These are phyloP conservation scores for Neurospora discreta DNA, from an alignment of 495 filamentous ascomycete genomes.

Conservation along the genomic window DNA sequence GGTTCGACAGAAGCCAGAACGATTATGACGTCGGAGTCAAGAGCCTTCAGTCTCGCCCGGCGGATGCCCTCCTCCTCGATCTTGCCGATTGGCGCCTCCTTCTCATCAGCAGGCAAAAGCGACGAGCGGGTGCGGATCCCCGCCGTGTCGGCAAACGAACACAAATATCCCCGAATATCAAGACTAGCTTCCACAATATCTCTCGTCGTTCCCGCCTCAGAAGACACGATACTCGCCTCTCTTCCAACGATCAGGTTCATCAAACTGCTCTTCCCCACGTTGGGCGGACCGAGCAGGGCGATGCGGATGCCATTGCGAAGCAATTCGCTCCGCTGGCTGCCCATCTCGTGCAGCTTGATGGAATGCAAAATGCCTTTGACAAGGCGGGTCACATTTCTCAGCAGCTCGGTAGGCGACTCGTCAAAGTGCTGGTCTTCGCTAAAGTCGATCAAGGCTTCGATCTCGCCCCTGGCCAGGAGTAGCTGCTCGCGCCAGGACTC, in stretches of 20 bases:
- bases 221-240: constrained; percentile 88
- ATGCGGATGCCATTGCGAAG: constrained; percentile 77
- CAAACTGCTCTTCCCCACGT: constrained; percentile 89
- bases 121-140: constrained; percentile 48
- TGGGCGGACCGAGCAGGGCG: constrained; percentile 80
- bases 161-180: constrained; percentile 81
- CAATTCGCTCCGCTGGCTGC: constrained; percentile 74
- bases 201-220: constrained; percentile 82
- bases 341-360: constrained; percentile 57
- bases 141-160: constrained; percentile 84
- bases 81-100: constrained; percentile 43
- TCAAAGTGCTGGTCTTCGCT: constrained; percentile 96
- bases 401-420: constrained; percentile 63
- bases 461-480: constrained; percentile 73
- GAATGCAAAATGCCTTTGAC: constrained; percentile 47
- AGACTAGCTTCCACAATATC: constrained; percentile 90
- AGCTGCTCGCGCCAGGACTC: constrained; percentile 72
- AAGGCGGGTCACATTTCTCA: constrained; percentile 53
- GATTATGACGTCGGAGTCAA: constrained; percentile 77
- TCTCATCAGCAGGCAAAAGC: constrained; percentile 2
- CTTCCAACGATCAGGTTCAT: constrained; percentile 85
- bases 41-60: constrained; percentile 67
- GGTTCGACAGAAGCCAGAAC: constrained; percentile 62
- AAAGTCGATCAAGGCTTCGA: constrained; percentile 95
- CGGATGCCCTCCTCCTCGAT: constrained; percentile 88